Conservation (phyloP, 108 stramenopile species). For the Craspedostauros australis region DNA sequence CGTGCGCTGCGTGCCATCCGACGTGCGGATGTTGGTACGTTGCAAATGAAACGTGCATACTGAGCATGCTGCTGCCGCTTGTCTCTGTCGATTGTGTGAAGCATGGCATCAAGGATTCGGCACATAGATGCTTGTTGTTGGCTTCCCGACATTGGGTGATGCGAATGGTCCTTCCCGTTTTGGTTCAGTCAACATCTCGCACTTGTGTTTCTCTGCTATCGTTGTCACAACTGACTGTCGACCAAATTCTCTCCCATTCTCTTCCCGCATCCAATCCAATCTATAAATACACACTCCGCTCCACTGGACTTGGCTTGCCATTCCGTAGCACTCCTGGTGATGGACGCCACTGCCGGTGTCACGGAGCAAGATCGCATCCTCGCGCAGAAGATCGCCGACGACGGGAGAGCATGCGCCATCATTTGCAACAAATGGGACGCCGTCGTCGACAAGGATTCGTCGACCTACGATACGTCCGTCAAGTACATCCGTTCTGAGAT, state of each 20-base stretch:
- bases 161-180: neutral
- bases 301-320: too few relatives aligned
- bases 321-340: conserved; percentile 71
- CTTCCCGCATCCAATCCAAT: neutral
- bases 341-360: conserved; percentile 95
- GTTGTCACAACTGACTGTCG: neutral
- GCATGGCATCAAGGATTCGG: neutral
- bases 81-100: neutral
- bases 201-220: neutral
- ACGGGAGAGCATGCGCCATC: conserved; percentile 95
- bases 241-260: neutral
- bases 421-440: conserved; percentile 98
- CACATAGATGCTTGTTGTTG: conserved; percentile 1
- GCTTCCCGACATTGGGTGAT: neutral
- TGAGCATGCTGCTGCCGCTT: neutral
- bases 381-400: conserved; percentile 88
- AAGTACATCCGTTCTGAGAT: conserved; percentile 85
- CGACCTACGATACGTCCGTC: conserved; percentile 75
- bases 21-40: conserved; percentile 83
- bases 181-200: neutral
- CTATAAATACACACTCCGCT: too few relatives aligned
- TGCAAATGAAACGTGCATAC: neutral
- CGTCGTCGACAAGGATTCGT: conserved; percentile 89
- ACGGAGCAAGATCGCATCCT: conserved; percentile 93
- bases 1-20: conserved; percentile 93